Percentiles rank a stretch among this genome's conserved stretches.
phyloP scores from a whole-genome alignment of 768 basidiomycete genomes.

The Cystofilobasidium macerans region DNA sequence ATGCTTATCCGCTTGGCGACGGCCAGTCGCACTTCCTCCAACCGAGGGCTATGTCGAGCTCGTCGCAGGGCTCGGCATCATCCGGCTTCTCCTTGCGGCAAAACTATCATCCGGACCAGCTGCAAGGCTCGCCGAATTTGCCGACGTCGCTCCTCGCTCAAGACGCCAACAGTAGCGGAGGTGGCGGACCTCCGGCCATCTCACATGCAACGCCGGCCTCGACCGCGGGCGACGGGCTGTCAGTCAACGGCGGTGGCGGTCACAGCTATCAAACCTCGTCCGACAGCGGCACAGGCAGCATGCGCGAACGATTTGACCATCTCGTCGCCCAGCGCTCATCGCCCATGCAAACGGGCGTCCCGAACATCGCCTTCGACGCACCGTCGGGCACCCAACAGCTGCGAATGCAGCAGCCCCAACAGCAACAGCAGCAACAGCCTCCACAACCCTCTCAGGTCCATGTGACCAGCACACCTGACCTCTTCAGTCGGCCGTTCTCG shows the following conservation, averaged over 20 bases:
- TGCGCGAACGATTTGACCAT: conserved; percentile 4
- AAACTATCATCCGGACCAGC: neutral
- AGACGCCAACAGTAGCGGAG: too few species aligned
- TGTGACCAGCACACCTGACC: neutral
- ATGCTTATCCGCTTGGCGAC: neutral
- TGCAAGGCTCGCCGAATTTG: neutral
- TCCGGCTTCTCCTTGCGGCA: neutral
- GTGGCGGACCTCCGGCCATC: too few species aligned
- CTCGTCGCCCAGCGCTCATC: neutral
- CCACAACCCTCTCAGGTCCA: neutral
- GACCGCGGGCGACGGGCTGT: too few species aligned
- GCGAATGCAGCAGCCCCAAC: neutral
- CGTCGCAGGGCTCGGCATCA: neutral
- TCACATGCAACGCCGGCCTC: too few species aligned
- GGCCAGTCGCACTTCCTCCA: conserved; percentile 7
- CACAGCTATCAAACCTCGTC: neutral
- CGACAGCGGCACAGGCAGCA: neutral
- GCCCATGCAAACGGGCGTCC: neutral
- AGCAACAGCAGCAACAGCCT: neutral
- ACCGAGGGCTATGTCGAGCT: neutral
- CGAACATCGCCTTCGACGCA: conserved; percentile 6
- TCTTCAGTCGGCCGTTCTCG: neutral
- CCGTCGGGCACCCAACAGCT: neutral
- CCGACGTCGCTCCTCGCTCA: neutral
- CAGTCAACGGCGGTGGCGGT: neutral